Evolutionary conservation across 768 basidiomycete genomes (phyloP), one percentile per base, ranked within the genome.

Genomic region (Boletus bicolor): DNA sequence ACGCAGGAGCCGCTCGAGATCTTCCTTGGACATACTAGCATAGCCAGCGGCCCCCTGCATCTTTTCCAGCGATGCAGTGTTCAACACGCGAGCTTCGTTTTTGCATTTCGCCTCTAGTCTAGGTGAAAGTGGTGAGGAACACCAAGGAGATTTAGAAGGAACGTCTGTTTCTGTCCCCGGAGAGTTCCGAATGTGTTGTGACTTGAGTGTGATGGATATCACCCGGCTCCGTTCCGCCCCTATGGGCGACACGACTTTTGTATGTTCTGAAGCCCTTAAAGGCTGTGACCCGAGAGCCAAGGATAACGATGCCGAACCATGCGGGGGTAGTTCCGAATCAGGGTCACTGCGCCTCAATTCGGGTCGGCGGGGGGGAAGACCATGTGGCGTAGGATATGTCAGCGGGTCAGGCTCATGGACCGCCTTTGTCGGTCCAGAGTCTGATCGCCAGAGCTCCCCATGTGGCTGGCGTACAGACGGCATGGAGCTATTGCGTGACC

Each of bases 221-320:
- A 62, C 65, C 9, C 64, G 44, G 34, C 56, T 64, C n/a, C 71
- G 64, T 56, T 71, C 70, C 35, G 69, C 67, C 35, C 70, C 69
- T 54, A 69, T 72, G 26, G 70, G 70, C 2, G 55, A 49, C 11
- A 69, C 60, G 28, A 51, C 41, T 28, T 60, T 72, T 37, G 57
- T 56, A 12, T 41, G 61, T 19, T 69, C 64, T 4, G 64, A 56
- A 28, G 59, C 59, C 46, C 43, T 42, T 11, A 69, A 21, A 47
- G 67, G 65, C 51, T 64, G 67, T 56, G 65, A 71, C 35, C 64
- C 71, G 8, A 60, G 54, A 26, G 69, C 65, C 49, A 68, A 44
- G 7, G 64, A 64, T 6, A 57, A 50, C 1, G 69, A 71, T 3
- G 57, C 26, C 15, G 70, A 66, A 17, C 55, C 34, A 41, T 34